phyloP scores from a whole-genome alignment of 1,284 basidiomycete species.

The Somion occarium region DNA sequence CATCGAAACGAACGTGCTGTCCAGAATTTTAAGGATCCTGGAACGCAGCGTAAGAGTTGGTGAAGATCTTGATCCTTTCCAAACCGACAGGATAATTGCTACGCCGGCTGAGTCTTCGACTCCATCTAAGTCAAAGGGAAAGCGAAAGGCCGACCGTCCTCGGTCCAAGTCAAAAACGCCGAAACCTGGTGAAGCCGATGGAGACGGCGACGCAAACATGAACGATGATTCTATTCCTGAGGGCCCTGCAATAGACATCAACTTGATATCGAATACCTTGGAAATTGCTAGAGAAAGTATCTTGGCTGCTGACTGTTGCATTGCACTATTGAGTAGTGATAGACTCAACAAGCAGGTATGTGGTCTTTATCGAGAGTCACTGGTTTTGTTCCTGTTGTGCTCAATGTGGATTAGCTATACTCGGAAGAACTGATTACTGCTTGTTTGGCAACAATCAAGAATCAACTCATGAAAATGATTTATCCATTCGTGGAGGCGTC shows the following conservation, averaged over 20 bases:
- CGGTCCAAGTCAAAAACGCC: slow-evolving; percentile 27
- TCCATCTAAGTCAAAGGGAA: slow-evolving; percentile 31
- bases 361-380: slow-evolving; percentile 5
- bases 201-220: slow-evolving; percentile 25
- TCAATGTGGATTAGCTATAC: slow-evolving; percentile 71
- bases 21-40: slow-evolving; percentile 67
- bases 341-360: slow-evolving; percentile 79
- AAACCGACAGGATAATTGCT: slow-evolving; percentile 19
- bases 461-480: slow-evolving; percentile 73
- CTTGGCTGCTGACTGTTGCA: slow-evolving; percentile 76
- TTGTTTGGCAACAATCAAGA: slow-evolving; percentile 75
- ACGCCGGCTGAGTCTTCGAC: slow-evolving; percentile 6
- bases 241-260: slow-evolving; percentile 44
- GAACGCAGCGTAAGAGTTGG: slow-evolving; percentile 72
- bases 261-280: slow-evolving; percentile 43
- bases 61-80: slow-evolving; percentile 71
- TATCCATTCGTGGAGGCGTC: slow-evolving; percentile 86
- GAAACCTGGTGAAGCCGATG: slow-evolving; percentile 19
- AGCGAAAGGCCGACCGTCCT: slow-evolving; percentile 20
- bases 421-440: slow-evolving; percentile 88
- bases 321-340: slow-evolving; percentile 74
- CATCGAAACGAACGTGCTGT: slow-evolving; percentile 56
- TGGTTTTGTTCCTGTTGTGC: too few species aligned
- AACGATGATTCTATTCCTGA: slow-evolving; percentile 19
- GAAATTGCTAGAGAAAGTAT: slow-evolving; percentile 66